Evolutionary conservation across 495 filamentous ascomycete species (phyloP).

Genomic region (Aspergillus leporis): DNA sequence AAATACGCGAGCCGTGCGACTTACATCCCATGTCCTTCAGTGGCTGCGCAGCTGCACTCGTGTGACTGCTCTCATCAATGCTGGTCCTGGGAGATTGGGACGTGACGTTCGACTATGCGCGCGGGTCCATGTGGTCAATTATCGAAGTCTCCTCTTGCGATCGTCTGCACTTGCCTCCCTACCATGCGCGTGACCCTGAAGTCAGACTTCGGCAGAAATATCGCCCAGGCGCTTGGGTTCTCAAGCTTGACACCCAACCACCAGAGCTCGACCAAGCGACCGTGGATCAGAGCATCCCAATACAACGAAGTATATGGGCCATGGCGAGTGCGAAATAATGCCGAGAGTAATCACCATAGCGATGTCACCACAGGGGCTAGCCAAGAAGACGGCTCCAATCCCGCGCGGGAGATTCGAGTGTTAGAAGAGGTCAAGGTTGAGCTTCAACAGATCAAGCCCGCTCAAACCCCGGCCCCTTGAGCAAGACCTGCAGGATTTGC

Average conservation of each 20-base stretch:
- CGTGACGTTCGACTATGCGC: constrained; percentile 22
- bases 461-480: background rate
- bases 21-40: background rate
- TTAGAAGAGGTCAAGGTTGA: constrained; percentile 6
- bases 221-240: constrained; percentile 4
- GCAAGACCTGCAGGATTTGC: too few species aligned
- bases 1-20: background rate
- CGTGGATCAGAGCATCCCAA: background rate
- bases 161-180: constrained; percentile 36
- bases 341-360: background rate
- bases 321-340: background rate
- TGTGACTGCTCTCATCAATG: constrained; percentile 12
- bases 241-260: background rate
- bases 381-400: background rate
- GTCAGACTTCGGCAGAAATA: constrained; percentile 1
- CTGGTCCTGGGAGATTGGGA: constrained; percentile 26
- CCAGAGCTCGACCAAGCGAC: background rate
- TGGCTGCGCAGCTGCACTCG: background rate
- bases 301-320: background rate
- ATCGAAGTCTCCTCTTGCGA: constrained; percentile 32
- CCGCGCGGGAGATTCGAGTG: background rate
- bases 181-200: constrained; percentile 27
- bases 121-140: constrained; percentile 31
- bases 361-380: background rate
- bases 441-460: background rate